Base-by-base conservation (phyloP, 2,329 filamentous ascomycete genomes). In the Ophiocordyceps robertsii region DNA sequence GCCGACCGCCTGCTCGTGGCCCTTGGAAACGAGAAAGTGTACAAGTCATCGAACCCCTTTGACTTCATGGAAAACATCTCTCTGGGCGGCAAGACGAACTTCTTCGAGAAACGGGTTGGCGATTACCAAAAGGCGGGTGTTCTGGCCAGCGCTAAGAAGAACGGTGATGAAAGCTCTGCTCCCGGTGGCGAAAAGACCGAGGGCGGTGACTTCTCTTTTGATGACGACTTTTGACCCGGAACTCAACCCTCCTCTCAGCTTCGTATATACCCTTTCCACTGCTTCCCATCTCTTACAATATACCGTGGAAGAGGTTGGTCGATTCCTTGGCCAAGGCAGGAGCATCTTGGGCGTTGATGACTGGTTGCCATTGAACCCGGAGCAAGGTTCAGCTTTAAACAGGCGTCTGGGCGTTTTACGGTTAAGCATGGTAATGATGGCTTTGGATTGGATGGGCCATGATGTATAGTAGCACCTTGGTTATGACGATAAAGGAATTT, bases 51-150 rank as follows among this genome's bases (percentile, higher is more conserved):
- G 63, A 98, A 98, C 72, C 92, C 92, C 62, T 98, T 98, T 64
- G 92, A 98, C 75, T 98, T 98, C 68, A 98, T 98, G 92, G 92
- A 98, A 77, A 95, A 95, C 70, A 98, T 98, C 67, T 96, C 92
- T 19, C 77, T 98, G 11, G 86, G 88, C 41, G 92, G 92, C 67
- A 98, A 98, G 84, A 98, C 92, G 64, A 98, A 98, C 80, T 98
- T 98, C 79, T 98, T 98, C 64, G 92, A 98, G 83, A 98, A 98
- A 84, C 87, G 92, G 56, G 92, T 98, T 44, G 92, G 83, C 63
- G 92, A 98, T 60, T 98, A 98, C 78, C 92, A 98, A 70, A 98
- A 98, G 77, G 89, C 92, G 32, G 92, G 92, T 72, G 90, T 98
- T 65, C 94, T 98, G 87, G 82, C 82, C 58, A 89, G 84, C 69